Base-by-base conservation (phyloP, 768 basidiomycete genomes). In the Postia placenta region DNA sequence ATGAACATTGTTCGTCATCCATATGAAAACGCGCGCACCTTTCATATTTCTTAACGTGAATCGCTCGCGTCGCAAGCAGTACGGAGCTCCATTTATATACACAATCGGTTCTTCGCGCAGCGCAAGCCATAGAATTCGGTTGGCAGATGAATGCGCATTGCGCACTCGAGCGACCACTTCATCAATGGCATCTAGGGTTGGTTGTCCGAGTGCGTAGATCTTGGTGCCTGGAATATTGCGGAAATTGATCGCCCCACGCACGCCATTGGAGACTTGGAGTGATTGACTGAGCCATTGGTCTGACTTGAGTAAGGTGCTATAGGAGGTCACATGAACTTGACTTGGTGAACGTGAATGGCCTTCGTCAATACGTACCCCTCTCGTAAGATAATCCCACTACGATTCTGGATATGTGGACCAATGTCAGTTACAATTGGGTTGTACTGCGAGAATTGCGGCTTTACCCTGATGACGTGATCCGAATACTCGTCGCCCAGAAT, bases 221-320 rank as follows among this genome's bases (percentile, higher is more conserved):
- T 83, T 81, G 19, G 85, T 86, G 4, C 74, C 75, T 0, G 85
- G 81, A 33, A 96, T 79, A 48, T 85, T 85, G 45, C 96, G 80
- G 74, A 96, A 97, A 60, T 96, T 96, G 67, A 90, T 87, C 1
- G 90, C 92, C n/a, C 96, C 96, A 2, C 91, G 84, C 42, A 98
- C 79, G 33, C 78, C 83, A 40, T 80, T 66, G 42, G 78, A 73
- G 36, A 86, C 80, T 41, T 73, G 75, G 49, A 81, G 72, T 37
- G 83, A 86, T 63, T 89, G 81, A 20, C 78, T 76, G 11, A 83
- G 67, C 93, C 93, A 97, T 64, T 87, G 87, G 64, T 97, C 93
- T 2, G 92, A 94, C 70, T 97, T 96, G 52, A 95, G 73, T 2
- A 94, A 74, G 1, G 85, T 93, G 46, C 88, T 91, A 53, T 26